These are phyloP conservation scores for Pestalotiopsis sp. DNA, from an alignment of 2,329 filamentous ascomycete genomes.

Conservation along the genomic window DNA sequence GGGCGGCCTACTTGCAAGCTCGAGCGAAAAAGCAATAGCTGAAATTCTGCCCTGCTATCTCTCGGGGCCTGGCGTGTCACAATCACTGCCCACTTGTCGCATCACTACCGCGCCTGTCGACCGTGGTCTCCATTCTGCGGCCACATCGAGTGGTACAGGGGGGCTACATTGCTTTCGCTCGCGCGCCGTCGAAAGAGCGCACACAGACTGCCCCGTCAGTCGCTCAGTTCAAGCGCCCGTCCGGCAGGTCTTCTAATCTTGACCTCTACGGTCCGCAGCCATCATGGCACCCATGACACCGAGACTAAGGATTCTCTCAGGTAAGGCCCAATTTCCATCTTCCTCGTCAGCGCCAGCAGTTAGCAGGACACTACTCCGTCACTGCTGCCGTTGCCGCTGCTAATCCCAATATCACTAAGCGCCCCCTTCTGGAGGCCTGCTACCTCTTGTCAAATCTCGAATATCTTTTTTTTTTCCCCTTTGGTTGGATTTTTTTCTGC, in stretches of 20 bases:
- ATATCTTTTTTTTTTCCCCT: background rate
- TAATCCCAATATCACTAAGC: slow-evolving; percentile 16
- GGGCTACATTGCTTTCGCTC: slow-evolving; percentile 11
- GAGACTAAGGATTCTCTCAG: slow-evolving; percentile 63
- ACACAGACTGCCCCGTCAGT: slow-evolving; percentile 7
- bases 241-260: slow-evolving; percentile 2
- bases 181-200: slow-evolving; percentile 10
- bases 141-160: slow-evolving; percentile 8
- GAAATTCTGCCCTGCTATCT: slow-evolving; percentile 6
- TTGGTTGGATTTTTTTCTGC: background rate
- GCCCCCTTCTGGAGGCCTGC: slow-evolving; percentile 16
- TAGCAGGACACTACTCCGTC: slow-evolving; percentile 18
- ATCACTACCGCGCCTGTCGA: slow-evolving; percentile 15
- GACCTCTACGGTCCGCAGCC: slow-evolving; percentile 35
- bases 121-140: slow-evolving; percentile 11
- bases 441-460: slow-evolving; percentile 6
- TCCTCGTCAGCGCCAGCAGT: slow-evolving; percentile 1
- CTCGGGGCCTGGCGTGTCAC: slow-evolving; percentile 12
- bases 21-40: slow-evolving; percentile 2
- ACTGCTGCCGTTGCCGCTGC: slow-evolving; percentile 23
- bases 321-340: slow-evolving; percentile 44
- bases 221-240: background rate
- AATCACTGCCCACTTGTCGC: slow-evolving; percentile 14
- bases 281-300: slow-evolving; percentile 63
- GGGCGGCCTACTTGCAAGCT: background rate